Evolutionary conservation across 2,329 filamentous ascomycete species (phyloP).

Genomic region (Monosporascus sp.): DNA sequence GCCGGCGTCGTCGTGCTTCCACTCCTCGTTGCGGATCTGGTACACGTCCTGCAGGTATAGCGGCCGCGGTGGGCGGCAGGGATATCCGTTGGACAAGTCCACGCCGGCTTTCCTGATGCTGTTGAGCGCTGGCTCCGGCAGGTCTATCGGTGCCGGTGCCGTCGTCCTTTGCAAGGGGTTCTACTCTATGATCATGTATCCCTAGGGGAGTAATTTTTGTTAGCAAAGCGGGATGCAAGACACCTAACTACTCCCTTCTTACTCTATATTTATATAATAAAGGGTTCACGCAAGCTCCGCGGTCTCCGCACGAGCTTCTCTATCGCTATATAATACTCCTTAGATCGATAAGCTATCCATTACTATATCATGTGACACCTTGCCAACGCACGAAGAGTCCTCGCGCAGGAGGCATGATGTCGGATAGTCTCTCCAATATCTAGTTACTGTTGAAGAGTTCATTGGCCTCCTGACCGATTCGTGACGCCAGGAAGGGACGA

Average conservation of each 20-base stretch:
- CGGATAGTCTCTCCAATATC: background rate
- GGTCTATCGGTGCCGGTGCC: conserved; percentile 55
- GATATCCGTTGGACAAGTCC: conserved; percentile 66
- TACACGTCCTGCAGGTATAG: conserved; percentile 67
- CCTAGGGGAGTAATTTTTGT: background rate
- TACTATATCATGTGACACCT: background rate
- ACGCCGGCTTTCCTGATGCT: conserved; percentile 65
- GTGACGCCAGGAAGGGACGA: background rate
- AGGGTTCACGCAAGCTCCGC: too few relatives aligned
- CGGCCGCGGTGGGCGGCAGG: conserved; percentile 62
- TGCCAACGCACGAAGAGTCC: background rate
- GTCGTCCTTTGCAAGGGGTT: conserved; percentile 20
- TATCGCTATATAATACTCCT: too few relatives aligned
- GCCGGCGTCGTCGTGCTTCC: conserved; percentile 54
- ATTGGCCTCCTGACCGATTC: background rate
- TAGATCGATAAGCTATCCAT: too few relatives aligned
- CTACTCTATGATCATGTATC: background rate
- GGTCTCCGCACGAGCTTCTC: too few relatives aligned
- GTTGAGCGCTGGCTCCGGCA: conserved; percentile 52
- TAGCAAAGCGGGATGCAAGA: background rate
- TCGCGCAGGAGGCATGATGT: background rate
- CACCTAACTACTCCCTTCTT: too few relatives aligned
- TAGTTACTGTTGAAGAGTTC: background rate
- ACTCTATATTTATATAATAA: too few relatives aligned
- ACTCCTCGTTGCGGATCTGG: conserved; percentile 56